Percentiles rank a stretch among this genome's conserved stretches.
Evolutionary conservation across 179 eudicot genomes (phyloP).

Genomic region (Monotropa hypopitys): DNA sequence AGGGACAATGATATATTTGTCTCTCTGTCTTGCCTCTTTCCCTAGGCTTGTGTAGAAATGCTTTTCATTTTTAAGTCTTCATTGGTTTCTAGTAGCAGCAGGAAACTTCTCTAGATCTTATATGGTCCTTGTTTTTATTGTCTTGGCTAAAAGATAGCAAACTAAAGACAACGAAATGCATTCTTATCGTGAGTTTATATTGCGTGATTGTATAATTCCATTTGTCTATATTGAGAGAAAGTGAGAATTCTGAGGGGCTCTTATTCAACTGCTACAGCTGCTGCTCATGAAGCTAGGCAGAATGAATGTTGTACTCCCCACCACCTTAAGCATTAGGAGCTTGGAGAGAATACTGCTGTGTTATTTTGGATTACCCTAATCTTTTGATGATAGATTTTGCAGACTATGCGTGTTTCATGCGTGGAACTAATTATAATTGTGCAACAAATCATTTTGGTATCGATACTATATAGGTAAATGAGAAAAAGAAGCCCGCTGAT

Average conservation of each 20-base stretch:
- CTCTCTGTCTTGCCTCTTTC: background rate
- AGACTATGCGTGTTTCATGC: background rate
- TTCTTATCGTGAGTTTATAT: background rate
- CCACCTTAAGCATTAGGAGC: background rate
- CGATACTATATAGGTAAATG: background rate
- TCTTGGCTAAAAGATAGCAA: background rate
- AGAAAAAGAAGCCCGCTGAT: background rate
- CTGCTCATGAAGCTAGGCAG: background rate
- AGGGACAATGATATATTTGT: background rate
- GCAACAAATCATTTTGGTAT: background rate
- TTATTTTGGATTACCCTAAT: background rate
- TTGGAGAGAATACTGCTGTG: background rate
- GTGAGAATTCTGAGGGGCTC: background rate
- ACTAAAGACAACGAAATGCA: background rate
- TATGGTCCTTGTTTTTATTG: background rate
- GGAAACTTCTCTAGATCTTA: background rate
- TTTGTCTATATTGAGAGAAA: background rate
- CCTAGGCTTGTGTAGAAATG: background rate
- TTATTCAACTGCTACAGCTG: background rate
- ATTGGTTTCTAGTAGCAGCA: background rate
- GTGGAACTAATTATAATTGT: background rate
- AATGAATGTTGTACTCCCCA: background rate
- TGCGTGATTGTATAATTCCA: background rate
- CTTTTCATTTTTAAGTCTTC: background rate
- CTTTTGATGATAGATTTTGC: background rate